Evolutionary conservation across 495 filamentous ascomycete genomes (phyloP).

Genomic region (Aspergillus panamensis): DNA sequence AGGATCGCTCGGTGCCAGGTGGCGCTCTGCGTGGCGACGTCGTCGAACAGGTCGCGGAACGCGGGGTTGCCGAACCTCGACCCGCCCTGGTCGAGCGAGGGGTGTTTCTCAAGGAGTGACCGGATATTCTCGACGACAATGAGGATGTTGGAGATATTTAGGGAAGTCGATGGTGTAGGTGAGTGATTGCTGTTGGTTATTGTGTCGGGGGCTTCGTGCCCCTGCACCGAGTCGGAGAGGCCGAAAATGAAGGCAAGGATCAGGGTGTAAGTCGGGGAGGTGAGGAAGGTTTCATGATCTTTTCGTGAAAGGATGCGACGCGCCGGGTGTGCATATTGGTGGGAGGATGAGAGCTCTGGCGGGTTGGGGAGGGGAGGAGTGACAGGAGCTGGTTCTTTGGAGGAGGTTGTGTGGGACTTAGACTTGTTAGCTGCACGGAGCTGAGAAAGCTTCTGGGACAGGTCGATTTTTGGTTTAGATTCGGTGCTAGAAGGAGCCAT

Average conservation of each 20-base stretch:
- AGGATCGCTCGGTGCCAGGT: conserved; percentile 45
- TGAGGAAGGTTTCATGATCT: conserved; percentile 79
- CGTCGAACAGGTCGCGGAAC: conserved; percentile 81
- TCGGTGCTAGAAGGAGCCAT: conserved; percentile 17
- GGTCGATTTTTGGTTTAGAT: conserved; percentile 48
- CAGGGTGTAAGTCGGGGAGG: conserved; percentile 73
- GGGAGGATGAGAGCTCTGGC: conserved; percentile 54
- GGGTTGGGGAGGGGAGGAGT: conserved; percentile 70
- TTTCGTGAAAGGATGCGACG: conserved; percentile 73
- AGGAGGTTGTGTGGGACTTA: conserved; percentile 48
- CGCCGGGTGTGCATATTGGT: conserved; percentile 61
- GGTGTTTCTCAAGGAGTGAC: conserved; percentile 58
- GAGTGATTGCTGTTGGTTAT: conserved; percentile 38
- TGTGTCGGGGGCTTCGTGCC: conserved; percentile 66
- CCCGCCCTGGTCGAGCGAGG: conserved; percentile 77
- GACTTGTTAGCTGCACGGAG: conserved; percentile 56
- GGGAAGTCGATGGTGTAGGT: not conserved
- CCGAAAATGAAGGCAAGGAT: conserved; percentile 80
- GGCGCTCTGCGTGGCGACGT: conserved; percentile 50
- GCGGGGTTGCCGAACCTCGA: conserved; percentile 93
- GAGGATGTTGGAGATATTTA: conserved; percentile 59
- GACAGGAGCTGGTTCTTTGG: conserved; percentile 62
- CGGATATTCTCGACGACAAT: conserved; percentile 65
- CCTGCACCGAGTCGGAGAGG: conserved; percentile 77
- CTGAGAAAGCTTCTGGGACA: conserved; percentile 62